Evolutionary conservation across 2,329 filamentous ascomycete genomes (phyloP), one percentile per base, ranked within the genome.

Genomic region (Malbranchea cinnamomea): DNA sequence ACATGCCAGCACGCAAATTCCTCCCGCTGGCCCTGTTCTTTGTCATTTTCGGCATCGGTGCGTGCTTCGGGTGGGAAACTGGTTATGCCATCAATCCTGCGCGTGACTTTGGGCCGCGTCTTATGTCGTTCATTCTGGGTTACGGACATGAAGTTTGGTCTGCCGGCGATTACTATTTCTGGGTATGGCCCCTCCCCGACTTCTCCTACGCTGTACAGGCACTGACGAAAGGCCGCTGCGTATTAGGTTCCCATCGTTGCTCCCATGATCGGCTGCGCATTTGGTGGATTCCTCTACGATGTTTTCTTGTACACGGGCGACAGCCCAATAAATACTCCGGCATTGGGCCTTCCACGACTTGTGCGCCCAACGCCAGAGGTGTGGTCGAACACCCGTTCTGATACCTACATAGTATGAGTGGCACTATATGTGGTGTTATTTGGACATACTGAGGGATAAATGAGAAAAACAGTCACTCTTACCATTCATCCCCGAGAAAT

Each of bases 61-160:
- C 73, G 18, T 77, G 73, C 46, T 81, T 79, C 43, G 78, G 78
- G 5, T 81, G 74, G 74, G 69, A 82, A 49, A 83, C 77, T 1
- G 76, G 78, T 21, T 83, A 78, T 52, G 77, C 76, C 10, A 79
- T 81, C 40, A 82, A 82, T 44, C 52, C 79, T 23, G 77, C 75
- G 20, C 65, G 78, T 50, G 78, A 83, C 39, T 78, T 82, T 45
- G 74, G 74, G 1, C 76, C 76, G 6, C 60, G 77, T 7, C 50
- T 81, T 24, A 68, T 78, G 37, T 68, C 69, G 1, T 78, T 72
- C 45, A 67, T 74, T 45, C 42, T 81, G 31, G 78, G 78, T 2
- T 82, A 83, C 45, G 74, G 74, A 1, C 50, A 49, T 28, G 65
- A 74, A 28, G 76, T 81, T 0, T 82, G 74, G 71, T 64, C 61